Percentiles rank a stretch among this genome's conserved stretches.
Conservation (phyloP, 163 green algal genomes). For the Prototheca wickerhamii region DNA sequence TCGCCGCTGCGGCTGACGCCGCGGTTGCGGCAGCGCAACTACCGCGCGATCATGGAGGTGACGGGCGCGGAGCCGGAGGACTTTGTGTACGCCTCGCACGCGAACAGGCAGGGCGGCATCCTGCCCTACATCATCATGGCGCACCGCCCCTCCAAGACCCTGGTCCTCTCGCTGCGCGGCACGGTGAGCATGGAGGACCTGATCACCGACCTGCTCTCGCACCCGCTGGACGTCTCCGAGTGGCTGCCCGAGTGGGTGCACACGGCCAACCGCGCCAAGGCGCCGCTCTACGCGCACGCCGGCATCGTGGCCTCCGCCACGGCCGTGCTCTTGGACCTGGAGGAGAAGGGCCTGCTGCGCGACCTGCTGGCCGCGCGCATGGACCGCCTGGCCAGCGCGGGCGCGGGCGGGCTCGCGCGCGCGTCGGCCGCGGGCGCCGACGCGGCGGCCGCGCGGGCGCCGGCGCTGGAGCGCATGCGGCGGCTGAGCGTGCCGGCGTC, state of each 20-base stretch:
- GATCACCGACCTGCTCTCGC: slow-evolving; percentile 29
- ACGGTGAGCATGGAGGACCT: slow-evolving; percentile 36
- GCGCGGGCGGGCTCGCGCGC: background rate
- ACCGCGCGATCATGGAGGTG: slow-evolving; percentile 21
- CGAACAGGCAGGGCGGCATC: slow-evolving; percentile 18
- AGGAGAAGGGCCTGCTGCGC: slow-evolving; percentile 31
- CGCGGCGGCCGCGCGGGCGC: too few relatives aligned
- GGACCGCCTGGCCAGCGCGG: background rate
- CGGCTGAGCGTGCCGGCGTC: too few relatives aligned
- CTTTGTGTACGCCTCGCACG: background rate
- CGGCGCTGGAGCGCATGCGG: too few relatives aligned
- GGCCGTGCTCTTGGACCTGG: slow-evolving; percentile 40
- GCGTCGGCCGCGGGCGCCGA: background rate
- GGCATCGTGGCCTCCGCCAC: slow-evolving; percentile 35
- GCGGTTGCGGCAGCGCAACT: slow-evolving; percentile 26
- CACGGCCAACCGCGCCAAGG: background rate
- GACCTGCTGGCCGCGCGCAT: background rate
- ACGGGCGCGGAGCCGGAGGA: slow-evolving; percentile 5
- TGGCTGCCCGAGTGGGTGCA: slow-evolving; percentile 28
- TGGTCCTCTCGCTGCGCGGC: slow-evolving; percentile 41
- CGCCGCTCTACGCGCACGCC: slow-evolving; percentile 23
- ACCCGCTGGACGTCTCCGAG: slow-evolving; percentile 13
- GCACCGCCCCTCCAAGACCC: slow-evolving; percentile 21
- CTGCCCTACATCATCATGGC: slow-evolving; percentile 46
- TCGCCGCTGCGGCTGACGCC: slow-evolving; percentile 3